Evolutionary conservation across 768 basidiomycete genomes (phyloP).

Genomic region (Scleroderma bovista): DNA sequence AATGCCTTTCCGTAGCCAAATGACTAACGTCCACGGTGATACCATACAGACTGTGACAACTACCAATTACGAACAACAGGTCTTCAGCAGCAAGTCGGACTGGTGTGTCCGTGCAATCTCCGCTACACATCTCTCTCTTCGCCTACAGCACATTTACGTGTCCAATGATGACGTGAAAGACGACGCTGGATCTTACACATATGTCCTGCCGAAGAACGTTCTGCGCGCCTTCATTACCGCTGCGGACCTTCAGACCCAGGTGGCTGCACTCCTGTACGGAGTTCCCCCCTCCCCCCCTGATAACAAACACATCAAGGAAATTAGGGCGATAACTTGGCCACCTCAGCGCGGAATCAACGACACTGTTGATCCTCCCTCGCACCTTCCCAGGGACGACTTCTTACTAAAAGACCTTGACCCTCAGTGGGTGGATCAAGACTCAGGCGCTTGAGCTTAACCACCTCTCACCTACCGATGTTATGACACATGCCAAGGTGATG

Average conservation of each 20-base stretch:
- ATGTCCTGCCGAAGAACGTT: constrained; percentile 95
- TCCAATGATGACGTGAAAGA: too few relatives aligned
- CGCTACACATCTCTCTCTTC: too few relatives aligned
- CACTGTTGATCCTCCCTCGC: constrained; percentile 82
- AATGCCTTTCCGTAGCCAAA: constrained; percentile 49
- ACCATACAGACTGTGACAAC: constrained; percentile 94
- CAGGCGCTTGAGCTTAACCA: too few relatives aligned
- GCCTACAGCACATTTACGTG: too few relatives aligned
- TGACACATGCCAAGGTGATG: constrained; percentile 95
- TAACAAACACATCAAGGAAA: constrained; percentile 97
- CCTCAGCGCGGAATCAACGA: constrained; percentile 97
- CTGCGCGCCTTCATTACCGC: constrained; percentile 90
- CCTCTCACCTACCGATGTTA: constrained; percentile 88
- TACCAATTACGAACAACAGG: constrained; percentile 97
- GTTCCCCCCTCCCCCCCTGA: constrained; percentile 85
- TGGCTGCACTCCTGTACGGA: constrained; percentile 92
- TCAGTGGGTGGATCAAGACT: too few relatives aligned
- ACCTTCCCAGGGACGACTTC: constrained; percentile 92
- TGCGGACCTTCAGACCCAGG: constrained; percentile 92
- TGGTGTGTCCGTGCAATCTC: too few relatives aligned
- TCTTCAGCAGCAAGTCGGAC: too few relatives aligned
- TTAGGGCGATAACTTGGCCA: constrained; percentile 97
- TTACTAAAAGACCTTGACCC: constrained; percentile 93
- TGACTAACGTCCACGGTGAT: constrained; percentile 96
- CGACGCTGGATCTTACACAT: constrained; percentile 91